Evolutionary conservation across 768 basidiomycete genomes (phyloP).

Genomic region (Hebeloma cylindrosporum): DNA sequence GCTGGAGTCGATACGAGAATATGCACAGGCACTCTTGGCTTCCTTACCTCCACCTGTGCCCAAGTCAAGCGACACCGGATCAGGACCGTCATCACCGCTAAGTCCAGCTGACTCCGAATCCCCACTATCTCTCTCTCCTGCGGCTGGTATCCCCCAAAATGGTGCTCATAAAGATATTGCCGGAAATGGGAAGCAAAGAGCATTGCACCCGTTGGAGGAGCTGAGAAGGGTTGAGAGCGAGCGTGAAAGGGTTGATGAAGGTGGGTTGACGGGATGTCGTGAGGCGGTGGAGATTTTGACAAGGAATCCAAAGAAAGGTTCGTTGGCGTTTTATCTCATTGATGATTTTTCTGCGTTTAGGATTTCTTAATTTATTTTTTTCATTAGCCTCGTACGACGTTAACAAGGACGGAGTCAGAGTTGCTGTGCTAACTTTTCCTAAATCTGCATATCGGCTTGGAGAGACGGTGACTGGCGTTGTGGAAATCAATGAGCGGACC

Average conservation of each 20-base stretch:
- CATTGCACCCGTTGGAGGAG: constrained; percentile 29
- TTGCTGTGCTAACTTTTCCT: constrained; percentile 88
- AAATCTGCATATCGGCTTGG: constrained; percentile 91
- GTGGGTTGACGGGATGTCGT: constrained; percentile 58
- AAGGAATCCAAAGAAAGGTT: constrained; percentile 86
- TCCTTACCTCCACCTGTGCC: constrained; percentile 38
- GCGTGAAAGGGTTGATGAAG: constrained; percentile 40
- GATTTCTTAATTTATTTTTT: neutral
- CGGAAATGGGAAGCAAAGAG: constrained; percentile 1
- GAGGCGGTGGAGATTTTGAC: constrained; percentile 92
- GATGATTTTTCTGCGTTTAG: neutral
- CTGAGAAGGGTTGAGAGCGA: constrained; percentile 34
- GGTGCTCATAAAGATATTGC: neutral
- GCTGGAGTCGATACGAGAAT: constrained; percentile 48
- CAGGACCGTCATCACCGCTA: neutral
- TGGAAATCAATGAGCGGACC: constrained; percentile 78
- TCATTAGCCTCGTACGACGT: constrained; percentile 87
- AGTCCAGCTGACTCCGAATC: neutral
- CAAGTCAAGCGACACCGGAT: neutral
- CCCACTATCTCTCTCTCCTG: neutral
- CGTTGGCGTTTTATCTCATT: constrained; percentile 21
- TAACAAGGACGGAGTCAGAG: constrained; percentile 86
- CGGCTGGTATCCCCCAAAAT: neutral
- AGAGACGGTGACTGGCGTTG: constrained; percentile 87
- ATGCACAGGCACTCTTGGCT: constrained; percentile 51